Base-by-base conservation (phyloP, 225 moss, liverwort and hornwort species). In the Marchantia paleacea region DNA sequence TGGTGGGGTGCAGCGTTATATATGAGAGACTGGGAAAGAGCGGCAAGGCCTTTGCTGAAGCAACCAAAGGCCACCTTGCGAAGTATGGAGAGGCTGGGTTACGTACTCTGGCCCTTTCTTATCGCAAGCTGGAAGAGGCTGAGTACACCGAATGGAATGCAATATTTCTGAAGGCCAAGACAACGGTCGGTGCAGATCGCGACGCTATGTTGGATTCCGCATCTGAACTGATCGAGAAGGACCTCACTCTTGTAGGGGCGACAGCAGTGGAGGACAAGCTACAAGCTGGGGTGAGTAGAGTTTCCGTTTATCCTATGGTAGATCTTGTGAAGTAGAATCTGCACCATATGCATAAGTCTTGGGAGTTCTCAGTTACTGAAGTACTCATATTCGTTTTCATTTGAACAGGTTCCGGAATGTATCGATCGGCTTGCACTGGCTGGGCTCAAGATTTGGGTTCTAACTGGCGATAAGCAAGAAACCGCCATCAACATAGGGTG, bases 231-330 rank as follows among this genome's bases (percentile, higher is more conserved):
- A 87, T 97, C 79, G 97, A 97, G 82, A 93, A 81, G 85, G 95
- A 97, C 77, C 90, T 97, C 57, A 82, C 89, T 63, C 87, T 97
- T 54, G 93, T 97, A 79, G 97, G 97, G 61, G 95, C 95, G 60
- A 97, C 97, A 52, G 97, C 97, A 78, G 95, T 97, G 73, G 97
- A 97, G 90, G 97, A 97, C 86, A 97, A 97, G 79, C 86, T 97
- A 58, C 97, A 97, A 86, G 82, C 87, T 87, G 97, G 97, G 90
- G 97, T 97, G 81, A 86, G 91, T 83, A 25, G 50, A 47, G 24
- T 22, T 29, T 26, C 25, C 13, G 12, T 52, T 54, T 5, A 39
- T 54, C 14, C 29, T 20, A 19, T 19, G 18, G 13, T 7, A 26
- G 52, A 54, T 73, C 25, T 19, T 57, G 57, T 57, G 57, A 57